These are phyloP conservation scores for Cladosporium halotolerans DNA, from an alignment of 2,329 filamentous ascomycete genomes.

Conservation along the genomic window DNA sequence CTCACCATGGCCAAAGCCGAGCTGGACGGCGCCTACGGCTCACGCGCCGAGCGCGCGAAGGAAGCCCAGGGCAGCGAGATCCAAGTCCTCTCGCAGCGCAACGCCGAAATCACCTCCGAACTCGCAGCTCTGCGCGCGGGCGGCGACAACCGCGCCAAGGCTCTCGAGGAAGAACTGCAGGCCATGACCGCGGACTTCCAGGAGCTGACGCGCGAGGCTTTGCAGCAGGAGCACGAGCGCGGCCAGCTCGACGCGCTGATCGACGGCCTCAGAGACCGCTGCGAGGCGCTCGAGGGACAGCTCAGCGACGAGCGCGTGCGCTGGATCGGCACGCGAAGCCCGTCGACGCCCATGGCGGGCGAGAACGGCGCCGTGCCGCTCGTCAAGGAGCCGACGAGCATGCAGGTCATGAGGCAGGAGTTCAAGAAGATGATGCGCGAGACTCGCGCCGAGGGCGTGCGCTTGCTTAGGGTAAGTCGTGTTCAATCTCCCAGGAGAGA, in stretches of 20 bases:
- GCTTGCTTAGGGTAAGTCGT: conserved; percentile 55
- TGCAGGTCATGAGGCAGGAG: conserved; percentile 63
- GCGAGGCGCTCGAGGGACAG: conserved; percentile 57
- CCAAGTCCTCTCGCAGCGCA: conserved; percentile 33
- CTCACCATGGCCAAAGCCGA: conserved; percentile 87
- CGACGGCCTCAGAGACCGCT: conserved; percentile 58
- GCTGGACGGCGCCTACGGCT: conserved; percentile 89
- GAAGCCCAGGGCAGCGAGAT: conserved; percentile 57
- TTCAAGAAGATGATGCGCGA: conserved; percentile 80
- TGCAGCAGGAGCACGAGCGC: conserved; percentile 66
- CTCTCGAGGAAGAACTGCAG: conserved; percentile 58
- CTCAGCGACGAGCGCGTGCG: conserved; percentile 62
- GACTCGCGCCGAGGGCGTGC: conserved; percentile 59
- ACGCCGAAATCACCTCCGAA: conserved; percentile 37
- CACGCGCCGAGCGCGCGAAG: conserved; percentile 61
- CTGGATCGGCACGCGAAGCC: conserved; percentile 56
- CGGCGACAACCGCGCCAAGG: conserved; percentile 26
- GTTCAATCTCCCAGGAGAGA: background rate
- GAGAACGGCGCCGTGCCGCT: conserved; percentile 10
- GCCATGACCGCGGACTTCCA: conserved; percentile 67
- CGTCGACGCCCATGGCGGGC: conserved; percentile 36
- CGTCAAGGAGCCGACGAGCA: conserved; percentile 53
- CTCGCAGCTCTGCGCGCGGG: conserved; percentile 35
- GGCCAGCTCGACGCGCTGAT: conserved; percentile 58
- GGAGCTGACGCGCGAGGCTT: conserved; percentile 60